Conservation (phyloP, 1,284 basidiomycete species). For the Peniophora sp. region DNA sequence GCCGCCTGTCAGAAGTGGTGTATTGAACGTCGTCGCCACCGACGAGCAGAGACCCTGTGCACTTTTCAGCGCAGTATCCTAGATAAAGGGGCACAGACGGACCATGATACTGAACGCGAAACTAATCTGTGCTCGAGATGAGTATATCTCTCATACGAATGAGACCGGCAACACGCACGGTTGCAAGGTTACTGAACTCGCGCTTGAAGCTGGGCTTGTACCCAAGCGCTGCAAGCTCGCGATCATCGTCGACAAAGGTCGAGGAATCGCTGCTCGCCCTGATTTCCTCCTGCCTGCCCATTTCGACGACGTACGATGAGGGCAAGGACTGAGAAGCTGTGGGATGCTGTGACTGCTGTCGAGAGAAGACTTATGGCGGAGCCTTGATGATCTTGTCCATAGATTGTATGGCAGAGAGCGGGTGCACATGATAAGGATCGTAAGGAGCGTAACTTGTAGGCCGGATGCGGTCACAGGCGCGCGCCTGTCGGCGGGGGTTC, state of each 20-base stretch:
- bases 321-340: too few species aligned
- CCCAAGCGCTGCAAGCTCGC: conserved; percentile 57
- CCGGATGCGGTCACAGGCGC: too few species aligned
- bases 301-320: too few species aligned
- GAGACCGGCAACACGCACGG: conserved; percentile 28
- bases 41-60: conserved; percentile 67
- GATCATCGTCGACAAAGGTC: conserved; percentile 44
- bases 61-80: background rate
- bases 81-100: conserved; percentile 5
- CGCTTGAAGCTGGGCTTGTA: conserved; percentile 75
- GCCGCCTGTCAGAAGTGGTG: conserved; percentile 67
- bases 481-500: too few species aligned
- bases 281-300: too few species aligned
- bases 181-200: conserved; percentile 76
- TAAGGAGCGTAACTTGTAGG: too few species aligned
- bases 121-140: conserved; percentile 40
- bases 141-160: background rate
- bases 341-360: too few species aligned
- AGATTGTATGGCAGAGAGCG: too few species aligned
- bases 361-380: too few species aligned
- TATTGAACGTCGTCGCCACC: conserved; percentile 77
- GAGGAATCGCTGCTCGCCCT: too few species aligned
- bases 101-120: conserved; percentile 78
- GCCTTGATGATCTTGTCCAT: too few species aligned
- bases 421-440: too few species aligned